Percentiles rank a stretch among this genome's conserved stretches.
phyloP scores from a whole-genome alignment of 768 basidiomycete species.

The Leccinum variicolor region DNA sequence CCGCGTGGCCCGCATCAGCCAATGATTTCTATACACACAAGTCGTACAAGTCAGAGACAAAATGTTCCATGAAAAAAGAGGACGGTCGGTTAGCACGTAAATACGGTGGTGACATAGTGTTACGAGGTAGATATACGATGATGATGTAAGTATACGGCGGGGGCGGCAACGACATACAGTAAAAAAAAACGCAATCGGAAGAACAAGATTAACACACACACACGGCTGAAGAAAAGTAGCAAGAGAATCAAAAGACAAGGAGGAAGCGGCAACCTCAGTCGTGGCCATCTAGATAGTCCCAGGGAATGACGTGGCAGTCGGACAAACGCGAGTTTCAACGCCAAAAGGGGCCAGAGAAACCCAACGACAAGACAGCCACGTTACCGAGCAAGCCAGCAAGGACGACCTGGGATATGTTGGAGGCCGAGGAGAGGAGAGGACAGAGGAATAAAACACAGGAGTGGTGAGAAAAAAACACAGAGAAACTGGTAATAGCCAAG shows the following conservation, averaged over 20 bases:
- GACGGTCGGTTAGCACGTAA: constrained; percentile 1
- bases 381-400: constrained; percentile 2
- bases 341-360: neutral
- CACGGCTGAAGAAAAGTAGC: constrained; percentile 1
- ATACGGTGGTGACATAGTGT: constrained; percentile 21
- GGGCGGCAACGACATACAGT: neutral
- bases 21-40: neutral
- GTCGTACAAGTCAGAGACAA: neutral
- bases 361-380: constrained; percentile 6
- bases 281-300: constrained; percentile 14
- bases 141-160: constrained; percentile 18
- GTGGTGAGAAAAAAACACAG: constrained; percentile 6
- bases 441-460: constrained; percentile 7
- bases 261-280: constrained; percentile 2
- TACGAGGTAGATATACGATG: constrained; percentile 21
- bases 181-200: neutral
- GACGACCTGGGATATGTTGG: constrained; percentile 34
- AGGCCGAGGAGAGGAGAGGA: constrained; percentile 23
- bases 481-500: constrained; percentile 26
- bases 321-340: constrained; percentile 1
- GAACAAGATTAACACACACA: constrained; percentile 24
- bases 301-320: constrained; percentile 8
- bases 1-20: neutral
- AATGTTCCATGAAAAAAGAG: neutral
- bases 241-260: neutral